Conservation (phyloP, 805 yeast species). For the Nakazawaea peltata region DNA sequence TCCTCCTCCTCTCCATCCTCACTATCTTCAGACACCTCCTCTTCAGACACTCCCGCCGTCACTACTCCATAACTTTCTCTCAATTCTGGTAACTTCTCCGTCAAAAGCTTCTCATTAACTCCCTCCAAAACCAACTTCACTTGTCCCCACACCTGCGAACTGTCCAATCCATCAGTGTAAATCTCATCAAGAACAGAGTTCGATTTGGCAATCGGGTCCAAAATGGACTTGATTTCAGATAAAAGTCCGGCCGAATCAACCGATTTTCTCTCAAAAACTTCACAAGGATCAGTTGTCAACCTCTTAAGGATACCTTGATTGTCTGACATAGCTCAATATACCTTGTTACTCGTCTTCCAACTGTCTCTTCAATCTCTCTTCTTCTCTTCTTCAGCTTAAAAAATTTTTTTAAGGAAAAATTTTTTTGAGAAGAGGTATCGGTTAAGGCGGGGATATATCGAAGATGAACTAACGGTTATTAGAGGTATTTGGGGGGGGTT, state of each 20-base stretch:
- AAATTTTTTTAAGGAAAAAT: too few relatives aligned
- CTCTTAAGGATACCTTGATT: slow-evolving; percentile 12
- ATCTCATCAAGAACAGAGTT: slow-evolving; percentile 72
- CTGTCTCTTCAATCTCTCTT: too few relatives aligned
- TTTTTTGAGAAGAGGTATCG: too few relatives aligned
- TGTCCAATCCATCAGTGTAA: slow-evolving; percentile 77
- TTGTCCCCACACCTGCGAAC: slow-evolving; percentile 92
- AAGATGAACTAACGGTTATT: too few relatives aligned
- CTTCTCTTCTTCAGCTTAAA: too few relatives aligned
- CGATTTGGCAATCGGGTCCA: slow-evolving; percentile 43
- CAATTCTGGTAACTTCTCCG: slow-evolving; percentile 45
- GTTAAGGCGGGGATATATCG: too few relatives aligned
- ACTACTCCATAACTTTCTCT: slow-evolving; percentile 25
- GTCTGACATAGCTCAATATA: too few relatives aligned
- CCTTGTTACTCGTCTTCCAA: too few relatives aligned
- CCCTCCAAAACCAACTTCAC: slow-evolving; percentile 78
- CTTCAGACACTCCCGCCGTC: slow-evolving; percentile 16
- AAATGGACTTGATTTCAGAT: slow-evolving; percentile 33
- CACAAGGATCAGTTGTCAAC: slow-evolving; percentile 13
- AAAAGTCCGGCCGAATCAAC: slow-evolving; percentile 16
- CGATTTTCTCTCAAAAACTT: slow-evolving; percentile 11
- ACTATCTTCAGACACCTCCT: slow-evolving; percentile 17
- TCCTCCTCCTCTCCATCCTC: slow-evolving; percentile 21
- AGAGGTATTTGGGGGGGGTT: too few relatives aligned
- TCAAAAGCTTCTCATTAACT: slow-evolving; percentile 56